A percentile compares a stretch with the other conserved stretches of the same genome.
Conservation (phyloP, 192 early-diverging fungal genomes). For the Backusella liffmaniae region DNA sequence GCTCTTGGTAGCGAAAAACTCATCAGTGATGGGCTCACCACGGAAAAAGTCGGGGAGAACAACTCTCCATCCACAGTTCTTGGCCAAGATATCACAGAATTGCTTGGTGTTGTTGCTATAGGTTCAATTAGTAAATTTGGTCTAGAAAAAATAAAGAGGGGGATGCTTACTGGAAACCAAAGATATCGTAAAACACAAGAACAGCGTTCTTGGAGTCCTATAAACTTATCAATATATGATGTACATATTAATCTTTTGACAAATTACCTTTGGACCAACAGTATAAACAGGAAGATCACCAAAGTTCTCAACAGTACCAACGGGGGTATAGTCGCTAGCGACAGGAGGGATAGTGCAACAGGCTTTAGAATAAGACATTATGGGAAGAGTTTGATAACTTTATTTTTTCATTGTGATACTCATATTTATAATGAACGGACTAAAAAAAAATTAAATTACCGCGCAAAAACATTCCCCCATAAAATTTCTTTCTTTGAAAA, state of each 20-base stretch:
- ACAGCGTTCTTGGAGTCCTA: conserved; percentile 58
- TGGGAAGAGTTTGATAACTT: not conserved
- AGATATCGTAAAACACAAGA: conserved; percentile 69
- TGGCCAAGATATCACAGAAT: conserved; percentile 55
- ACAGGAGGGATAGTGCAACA: conserved; percentile 32
- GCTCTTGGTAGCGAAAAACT: conserved; percentile 1
- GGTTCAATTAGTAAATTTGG: not conserved
- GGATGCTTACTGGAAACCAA: conserved; percentile 48
- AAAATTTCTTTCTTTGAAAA: not conserved
- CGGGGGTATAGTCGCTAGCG: conserved; percentile 24
- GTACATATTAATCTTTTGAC: not conserved
- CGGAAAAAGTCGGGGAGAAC: conserved; percentile 67
- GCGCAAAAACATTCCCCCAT: conserved; percentile 1
- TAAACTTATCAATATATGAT: not conserved
- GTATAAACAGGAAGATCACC: conserved; percentile 30
- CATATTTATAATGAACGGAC: not conserved
- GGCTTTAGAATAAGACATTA: conserved; percentile 30
- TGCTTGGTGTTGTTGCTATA: conserved; percentile 59
- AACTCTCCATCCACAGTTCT: conserved; percentile 54
- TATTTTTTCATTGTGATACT: not conserved
- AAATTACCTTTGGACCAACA: conserved; percentile 22
- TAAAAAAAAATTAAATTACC: not conserved
- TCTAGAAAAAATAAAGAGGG: not conserved
- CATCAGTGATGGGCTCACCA: conserved; percentile 47
- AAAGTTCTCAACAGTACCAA: conserved; percentile 20